Evolutionary conservation across 495 filamentous ascomycete species (phyloP).

Genomic region (Podospora pseudocomata): DNA sequence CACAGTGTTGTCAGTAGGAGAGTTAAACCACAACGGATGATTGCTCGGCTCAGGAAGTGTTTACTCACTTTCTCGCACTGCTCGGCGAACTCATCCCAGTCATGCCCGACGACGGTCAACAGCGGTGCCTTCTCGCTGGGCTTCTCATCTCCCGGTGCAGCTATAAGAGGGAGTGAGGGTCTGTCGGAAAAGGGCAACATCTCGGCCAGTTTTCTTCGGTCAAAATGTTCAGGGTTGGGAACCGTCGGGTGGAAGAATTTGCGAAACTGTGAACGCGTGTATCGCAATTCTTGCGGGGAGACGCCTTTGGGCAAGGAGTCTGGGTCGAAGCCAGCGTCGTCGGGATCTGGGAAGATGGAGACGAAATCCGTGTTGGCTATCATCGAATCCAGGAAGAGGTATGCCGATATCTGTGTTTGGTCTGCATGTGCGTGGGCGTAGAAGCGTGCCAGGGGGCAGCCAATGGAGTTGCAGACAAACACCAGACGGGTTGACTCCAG

Average conservation of each 20-base stretch:
- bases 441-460: conserved; percentile 55
- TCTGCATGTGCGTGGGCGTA: conserved; percentile 34
- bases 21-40: background rate
- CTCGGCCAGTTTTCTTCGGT: conserved; percentile 44
- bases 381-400: conserved; percentile 59
- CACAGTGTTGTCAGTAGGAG: background rate
- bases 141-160: conserved; percentile 2
- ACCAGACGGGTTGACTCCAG: conserved; percentile 33
- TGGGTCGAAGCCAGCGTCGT: conserved; percentile 46
- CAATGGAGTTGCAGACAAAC: conserved; percentile 57
- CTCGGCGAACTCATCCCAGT: conserved; percentile 54
- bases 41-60: background rate
- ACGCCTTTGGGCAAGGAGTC: conserved; percentile 41
- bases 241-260: conserved; percentile 52
- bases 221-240: conserved; percentile 54
- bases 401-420: conserved; percentile 34
- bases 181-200: conserved; percentile 51
- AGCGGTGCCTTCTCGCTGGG: conserved; percentile 36
- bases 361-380: conserved; percentile 60
- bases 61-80: conserved; percentile 41
- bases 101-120: conserved; percentile 59
- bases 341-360: conserved; percentile 59
- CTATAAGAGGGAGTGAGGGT: conserved; percentile 43
- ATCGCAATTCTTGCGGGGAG: conserved; percentile 44
- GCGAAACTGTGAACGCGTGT: conserved; percentile 39